These are phyloP conservation scores for Penicillium waksmanii DNA, from an alignment of 495 filamentous ascomycete genomes.

Conservation along the genomic window DNA sequence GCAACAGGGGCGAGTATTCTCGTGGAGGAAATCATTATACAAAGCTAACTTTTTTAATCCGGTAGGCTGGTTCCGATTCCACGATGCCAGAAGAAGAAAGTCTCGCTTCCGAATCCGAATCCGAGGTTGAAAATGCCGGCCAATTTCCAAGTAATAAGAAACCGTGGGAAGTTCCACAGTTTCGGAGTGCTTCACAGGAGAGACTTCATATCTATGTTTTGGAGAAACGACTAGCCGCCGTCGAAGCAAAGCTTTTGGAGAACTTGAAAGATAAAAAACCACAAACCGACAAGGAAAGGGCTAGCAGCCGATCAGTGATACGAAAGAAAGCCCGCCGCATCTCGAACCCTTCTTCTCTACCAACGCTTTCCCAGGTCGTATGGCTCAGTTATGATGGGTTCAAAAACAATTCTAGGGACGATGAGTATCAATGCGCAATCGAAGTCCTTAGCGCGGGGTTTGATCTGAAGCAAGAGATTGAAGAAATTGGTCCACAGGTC, in stretches of 20 bases:
- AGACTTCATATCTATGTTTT: background rate
- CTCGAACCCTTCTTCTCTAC: background rate
- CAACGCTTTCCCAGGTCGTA: background rate
- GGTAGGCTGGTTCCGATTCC: background rate
- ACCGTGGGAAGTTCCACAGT: background rate
- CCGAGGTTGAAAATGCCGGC: background rate
- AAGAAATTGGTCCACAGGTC: background rate
- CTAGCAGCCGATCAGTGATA: background rate
- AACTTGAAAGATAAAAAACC: background rate
- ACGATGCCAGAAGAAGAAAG: background rate
- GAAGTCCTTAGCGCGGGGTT: conserved; percentile 4
- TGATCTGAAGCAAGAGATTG: background rate
- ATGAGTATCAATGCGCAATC: conserved; percentile 5
- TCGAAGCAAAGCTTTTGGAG: background rate
- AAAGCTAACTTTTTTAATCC: background rate
- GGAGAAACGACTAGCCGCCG: background rate
- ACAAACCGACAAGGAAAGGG: background rate
- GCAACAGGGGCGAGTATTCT: background rate
- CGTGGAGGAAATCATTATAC: background rate
- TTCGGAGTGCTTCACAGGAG: background rate
- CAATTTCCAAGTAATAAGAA: background rate
- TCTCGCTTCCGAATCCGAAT: background rate
- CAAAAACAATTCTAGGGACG: conserved; percentile 2
- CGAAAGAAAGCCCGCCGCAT: background rate
- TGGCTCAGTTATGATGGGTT: background rate